A percentile compares a stretch with the other conserved stretches of the same genome.
These are phyloP conservation scores for Colletotrichum brevisporum DNA, from an alignment of 2,329 filamentous ascomycete genomes.

Conservation along the genomic window DNA sequence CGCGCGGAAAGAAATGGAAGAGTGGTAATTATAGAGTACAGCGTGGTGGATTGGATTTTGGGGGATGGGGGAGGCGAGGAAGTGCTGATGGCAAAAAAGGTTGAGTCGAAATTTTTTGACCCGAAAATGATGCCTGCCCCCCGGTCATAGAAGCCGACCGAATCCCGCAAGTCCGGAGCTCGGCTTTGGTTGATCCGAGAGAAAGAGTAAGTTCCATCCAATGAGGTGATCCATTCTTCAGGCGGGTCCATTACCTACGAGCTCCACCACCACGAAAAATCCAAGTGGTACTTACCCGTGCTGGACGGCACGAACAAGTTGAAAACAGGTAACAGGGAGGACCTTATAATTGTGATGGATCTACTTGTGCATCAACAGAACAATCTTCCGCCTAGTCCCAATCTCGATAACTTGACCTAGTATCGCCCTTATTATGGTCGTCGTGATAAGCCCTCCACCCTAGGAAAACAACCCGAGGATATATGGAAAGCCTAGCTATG, in stretches of 20 bases:
- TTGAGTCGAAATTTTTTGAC: constrained; percentile 55
- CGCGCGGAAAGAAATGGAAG: constrained; percentile 38
- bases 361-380: no score
- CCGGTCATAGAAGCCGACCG: constrained; percentile 59
- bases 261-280: constrained; percentile 3
- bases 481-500: background rate
- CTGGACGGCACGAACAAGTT: constrained; percentile 23
- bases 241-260: no score
- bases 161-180: constrained; percentile 51
- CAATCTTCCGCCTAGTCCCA: background rate
- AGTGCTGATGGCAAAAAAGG: constrained; percentile 43
- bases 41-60: constrained; percentile 30
- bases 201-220: no score
- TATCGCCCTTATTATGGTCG: background rate
- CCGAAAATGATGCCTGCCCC: constrained; percentile 50
- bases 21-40: constrained; percentile 41
- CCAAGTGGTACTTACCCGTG: background rate
- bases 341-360: no score
- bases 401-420: background rate
- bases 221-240: no score
- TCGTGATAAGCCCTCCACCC: no score
- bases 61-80: constrained; percentile 28
- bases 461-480: no score
- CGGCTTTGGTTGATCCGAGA: constrained; percentile 36
- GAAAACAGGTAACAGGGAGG: background rate